Evolutionary conservation across 495 filamentous ascomycete genomes (phyloP), one percentile per base, ranked within the genome.

Genomic region (Podospora comata): DNA sequence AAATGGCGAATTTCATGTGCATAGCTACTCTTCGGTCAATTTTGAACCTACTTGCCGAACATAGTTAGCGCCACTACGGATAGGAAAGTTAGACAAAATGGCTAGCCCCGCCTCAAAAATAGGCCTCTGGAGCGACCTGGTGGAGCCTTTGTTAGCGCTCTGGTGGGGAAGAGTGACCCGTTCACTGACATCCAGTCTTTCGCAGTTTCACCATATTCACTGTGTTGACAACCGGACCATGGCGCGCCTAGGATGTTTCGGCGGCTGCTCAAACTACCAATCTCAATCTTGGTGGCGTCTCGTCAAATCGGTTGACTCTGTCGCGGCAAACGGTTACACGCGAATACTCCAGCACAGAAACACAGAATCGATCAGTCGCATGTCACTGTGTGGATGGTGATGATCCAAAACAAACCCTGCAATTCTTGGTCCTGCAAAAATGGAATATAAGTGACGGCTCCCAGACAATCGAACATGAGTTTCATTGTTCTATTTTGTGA

Each of bases 231-330:
- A 11, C 39, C 13, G 39, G 39, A 48, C 39, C 5, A 48, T 58
- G 55, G n/a, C 55, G 55, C 55, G 55, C 23, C 23, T 58, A 58
- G 39, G 9, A 13, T 4, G 13, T 7, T 19, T 26, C 5, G 55
- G 55, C 55, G 55, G 55, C 18, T 58, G 55, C 55, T 58, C 55
- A 58, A 58, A 58, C 55, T 58, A 19, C 23, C 55, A 58, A 58
- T 20, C 55, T 58, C n/a, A 26, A 23, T n/a, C 5, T 20, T 58
- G 39, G 55, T 58, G 55, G 55, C 55, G 55, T 58, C 55, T 58
- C 55, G 23, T 19, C 55, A 58, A 58, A 58, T 58, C 55, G 55
- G 55, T 58, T 58, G 9, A 20, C 23, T 9, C 13, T 48, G 9
- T 48, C 39, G 39, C 39, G 39, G 39, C 39, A 48, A 48, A 11